A percentile compares a stretch with the other conserved stretches of the same genome.
Evolutionary conservation across 306 rosid species (phyloP).

Genomic region (Arachis hypogaea): DNA sequence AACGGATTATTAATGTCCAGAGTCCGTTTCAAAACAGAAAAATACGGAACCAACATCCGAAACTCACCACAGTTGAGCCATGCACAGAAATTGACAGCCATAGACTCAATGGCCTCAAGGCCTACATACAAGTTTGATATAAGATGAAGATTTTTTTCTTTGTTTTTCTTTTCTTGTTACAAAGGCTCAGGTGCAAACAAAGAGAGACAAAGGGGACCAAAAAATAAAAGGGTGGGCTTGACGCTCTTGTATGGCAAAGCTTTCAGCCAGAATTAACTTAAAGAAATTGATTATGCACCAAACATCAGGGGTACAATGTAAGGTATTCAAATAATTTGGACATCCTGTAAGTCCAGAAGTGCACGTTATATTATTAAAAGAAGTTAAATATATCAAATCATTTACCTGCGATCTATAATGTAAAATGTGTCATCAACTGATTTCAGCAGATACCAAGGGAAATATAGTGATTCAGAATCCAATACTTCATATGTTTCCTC

Average conservation of each 20-base stretch:
- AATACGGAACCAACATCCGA: constrained; percentile 5
- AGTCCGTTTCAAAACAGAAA: constrained; percentile 3
- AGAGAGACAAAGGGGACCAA: too few relatives aligned
- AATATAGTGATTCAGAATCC: constrained; percentile 57
- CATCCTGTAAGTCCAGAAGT: not conserved
- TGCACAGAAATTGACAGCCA: not conserved
- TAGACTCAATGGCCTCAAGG: not conserved
- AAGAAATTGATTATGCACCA: not conserved
- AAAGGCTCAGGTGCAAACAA: not conserved
- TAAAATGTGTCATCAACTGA: constrained; percentile 60
- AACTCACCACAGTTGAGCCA: not conserved
- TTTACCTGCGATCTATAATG: constrained; percentile 72
- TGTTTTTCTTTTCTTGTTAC: too few relatives aligned
- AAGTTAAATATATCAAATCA: constrained; percentile 22
- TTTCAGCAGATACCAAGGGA: constrained; percentile 91
- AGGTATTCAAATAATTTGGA: not conserved
- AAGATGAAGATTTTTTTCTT: not conserved
- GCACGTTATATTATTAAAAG: not conserved
- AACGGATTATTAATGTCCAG: not conserved
- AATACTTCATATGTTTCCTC: constrained; percentile 55
- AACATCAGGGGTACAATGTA: not conserved
- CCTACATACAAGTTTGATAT: not conserved
- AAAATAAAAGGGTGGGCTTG: not conserved
- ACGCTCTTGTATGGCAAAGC: not conserved
- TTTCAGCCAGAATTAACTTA: not conserved